Percentiles rank a stretch among this genome's conserved stretches.
phyloP scores from a whole-genome alignment of 2,329 filamentous ascomycete species.

The Ploettnerulaceae sp. region DNA sequence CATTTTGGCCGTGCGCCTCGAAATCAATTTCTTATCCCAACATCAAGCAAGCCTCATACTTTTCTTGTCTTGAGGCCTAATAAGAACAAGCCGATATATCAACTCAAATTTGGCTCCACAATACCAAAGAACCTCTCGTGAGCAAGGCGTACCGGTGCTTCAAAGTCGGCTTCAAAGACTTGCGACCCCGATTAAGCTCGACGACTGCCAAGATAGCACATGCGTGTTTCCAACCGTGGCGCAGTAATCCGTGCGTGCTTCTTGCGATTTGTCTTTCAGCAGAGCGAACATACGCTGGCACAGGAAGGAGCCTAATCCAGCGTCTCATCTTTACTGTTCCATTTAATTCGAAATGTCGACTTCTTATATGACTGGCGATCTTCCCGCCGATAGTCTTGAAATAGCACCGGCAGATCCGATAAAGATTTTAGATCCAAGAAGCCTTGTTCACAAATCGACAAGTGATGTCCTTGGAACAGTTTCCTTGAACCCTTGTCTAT shows the following conservation, averaged over 20 bases:
- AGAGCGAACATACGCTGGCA: neutral
- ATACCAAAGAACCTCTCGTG: neutral
- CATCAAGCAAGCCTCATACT: neutral
- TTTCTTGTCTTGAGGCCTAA: neutral
- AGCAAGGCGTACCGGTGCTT: neutral
- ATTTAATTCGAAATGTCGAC: conserved; percentile 1
- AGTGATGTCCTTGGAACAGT: conserved; percentile 2
- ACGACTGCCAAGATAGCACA: neutral
- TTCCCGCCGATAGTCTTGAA: conserved; percentile 5
- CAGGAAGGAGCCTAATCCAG: neutral
- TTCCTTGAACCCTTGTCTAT: conserved; percentile 2
- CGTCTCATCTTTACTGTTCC: neutral
- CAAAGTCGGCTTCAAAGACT: neutral
- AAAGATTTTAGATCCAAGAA: neutral
- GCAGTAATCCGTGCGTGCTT: neutral
- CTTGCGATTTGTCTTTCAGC: too few relatives aligned
- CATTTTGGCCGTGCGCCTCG: conserved; percentile 1
- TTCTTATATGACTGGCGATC: conserved; percentile 4
- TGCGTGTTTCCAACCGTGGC: conserved; percentile 2
- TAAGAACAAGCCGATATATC: neutral
- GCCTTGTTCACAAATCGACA: conserved; percentile 1
- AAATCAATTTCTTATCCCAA: conserved; percentile 1
- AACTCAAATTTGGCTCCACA: neutral
- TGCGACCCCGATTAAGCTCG: conserved; percentile 1
- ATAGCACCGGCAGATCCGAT: conserved; percentile 3